Evolutionary conservation across 140 eudicot species (phyloP).

Genomic region (Oenanthe javanica): DNA sequence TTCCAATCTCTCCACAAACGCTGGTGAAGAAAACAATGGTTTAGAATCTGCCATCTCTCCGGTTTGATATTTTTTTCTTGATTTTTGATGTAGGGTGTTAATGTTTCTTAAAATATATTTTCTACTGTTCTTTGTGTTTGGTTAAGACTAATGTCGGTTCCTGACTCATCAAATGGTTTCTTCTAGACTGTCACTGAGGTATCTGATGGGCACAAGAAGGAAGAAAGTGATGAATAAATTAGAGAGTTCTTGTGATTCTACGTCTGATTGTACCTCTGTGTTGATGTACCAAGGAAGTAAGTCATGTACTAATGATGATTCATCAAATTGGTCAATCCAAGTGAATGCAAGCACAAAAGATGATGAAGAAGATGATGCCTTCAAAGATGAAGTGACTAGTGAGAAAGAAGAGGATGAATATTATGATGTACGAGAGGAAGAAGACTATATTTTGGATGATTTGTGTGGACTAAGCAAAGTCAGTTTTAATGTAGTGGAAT

Average conservation of each 20-base stretch:
- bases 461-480: constrained; percentile 71
- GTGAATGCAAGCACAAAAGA: constrained; percentile 58
- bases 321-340: constrained; percentile 67
- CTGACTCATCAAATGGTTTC: background rate
- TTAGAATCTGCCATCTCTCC: constrained; percentile 35
- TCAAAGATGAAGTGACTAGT: background rate
- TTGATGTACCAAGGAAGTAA: constrained; percentile 20
- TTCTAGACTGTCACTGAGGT: constrained; percentile 37
- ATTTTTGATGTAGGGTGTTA: background rate
- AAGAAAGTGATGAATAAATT: constrained; percentile 24
- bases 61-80: constrained; percentile 23
- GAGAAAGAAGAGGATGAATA: constrained; percentile 18
- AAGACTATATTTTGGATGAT: constrained; percentile 38
- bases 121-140: background rate
- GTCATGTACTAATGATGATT: constrained; percentile 29
- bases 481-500: constrained; percentile 29
- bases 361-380: constrained; percentile 26
- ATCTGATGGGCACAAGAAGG: constrained; percentile 17
- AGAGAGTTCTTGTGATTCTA: constrained; percentile 33
- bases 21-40: constrained; percentile 17
- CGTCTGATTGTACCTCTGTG: constrained; percentile 39
- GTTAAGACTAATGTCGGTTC: background rate
- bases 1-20: constrained; percentile 22
- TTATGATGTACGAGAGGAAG: constrained; percentile 20
- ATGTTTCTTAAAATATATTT: background rate